Percentiles rank a stretch among this genome's conserved stretches.
Conservation (phyloP, 495 filamentous ascomycete species). For the Xylaria flabelliformis region DNA sequence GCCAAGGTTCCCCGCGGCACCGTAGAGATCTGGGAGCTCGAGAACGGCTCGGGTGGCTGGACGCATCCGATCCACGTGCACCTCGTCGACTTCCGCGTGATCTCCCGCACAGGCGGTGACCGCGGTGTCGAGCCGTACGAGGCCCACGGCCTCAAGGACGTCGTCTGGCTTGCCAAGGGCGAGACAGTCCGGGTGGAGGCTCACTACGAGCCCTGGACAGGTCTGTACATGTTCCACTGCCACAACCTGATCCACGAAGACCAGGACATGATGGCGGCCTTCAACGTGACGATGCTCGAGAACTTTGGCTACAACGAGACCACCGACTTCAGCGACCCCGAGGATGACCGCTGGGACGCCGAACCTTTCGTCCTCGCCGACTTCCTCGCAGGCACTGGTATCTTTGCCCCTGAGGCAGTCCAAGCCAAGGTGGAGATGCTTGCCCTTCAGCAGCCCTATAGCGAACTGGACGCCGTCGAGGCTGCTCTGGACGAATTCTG, state of each 20-base stretch:
- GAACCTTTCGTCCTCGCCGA: slow-evolving; percentile 23
- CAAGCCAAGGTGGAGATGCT: slow-evolving; percentile 24
- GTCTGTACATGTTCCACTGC: slow-evolving; percentile 64
- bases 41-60: slow-evolving; percentile 55
- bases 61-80: slow-evolving; percentile 65
- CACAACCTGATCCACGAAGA: slow-evolving; percentile 67
- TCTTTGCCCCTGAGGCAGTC: slow-evolving; percentile 26
- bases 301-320: slow-evolving; percentile 57
- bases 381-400: slow-evolving; percentile 23
- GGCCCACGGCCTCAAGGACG: slow-evolving; percentile 56
- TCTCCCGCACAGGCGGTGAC: slow-evolving; percentile 50
- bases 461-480: slow-evolving; percentile 25
- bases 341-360: slow-evolving; percentile 42
- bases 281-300: slow-evolving; percentile 58
- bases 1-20: slow-evolving; percentile 55
- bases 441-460: slow-evolving; percentile 28
- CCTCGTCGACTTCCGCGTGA: slow-evolving; percentile 62
- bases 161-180: slow-evolving; percentile 53
- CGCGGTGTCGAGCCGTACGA: slow-evolving; percentile 55
- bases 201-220: slow-evolving; percentile 59
- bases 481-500: slow-evolving; percentile 25
- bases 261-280: slow-evolving; percentile 67
- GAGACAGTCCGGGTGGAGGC: slow-evolving; percentile 58
- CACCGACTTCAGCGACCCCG: slow-evolving; percentile 44
- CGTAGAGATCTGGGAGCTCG: slow-evolving; percentile 58